Conservation (phyloP, 345 rosid species). For the Gossypium bickii region DNA sequence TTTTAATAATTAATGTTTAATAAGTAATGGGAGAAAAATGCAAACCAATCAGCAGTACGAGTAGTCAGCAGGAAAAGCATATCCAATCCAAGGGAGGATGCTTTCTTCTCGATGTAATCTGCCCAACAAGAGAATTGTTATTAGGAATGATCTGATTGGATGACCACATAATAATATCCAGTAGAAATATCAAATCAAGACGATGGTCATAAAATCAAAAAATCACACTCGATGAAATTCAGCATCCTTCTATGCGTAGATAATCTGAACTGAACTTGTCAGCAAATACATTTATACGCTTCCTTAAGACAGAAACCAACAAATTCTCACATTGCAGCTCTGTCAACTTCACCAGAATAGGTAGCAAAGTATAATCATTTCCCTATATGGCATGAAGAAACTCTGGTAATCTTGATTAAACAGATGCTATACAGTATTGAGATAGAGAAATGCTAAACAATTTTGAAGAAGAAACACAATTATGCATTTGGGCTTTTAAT, state of each 20-base stretch:
- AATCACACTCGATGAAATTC: background rate
- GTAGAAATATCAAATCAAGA: background rate
- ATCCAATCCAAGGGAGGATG: slow-evolving; percentile 61
- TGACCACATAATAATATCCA: background rate
- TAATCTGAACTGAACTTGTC: background rate
- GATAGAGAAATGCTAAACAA: no score
- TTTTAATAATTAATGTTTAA: background rate
- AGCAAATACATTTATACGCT: background rate
- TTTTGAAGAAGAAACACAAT: no score
- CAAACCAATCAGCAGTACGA: slow-evolving; percentile 91
- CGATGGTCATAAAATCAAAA: background rate
- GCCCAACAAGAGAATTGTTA: slow-evolving; percentile 12
- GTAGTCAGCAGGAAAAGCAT: slow-evolving; percentile 81
- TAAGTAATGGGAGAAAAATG: background rate
- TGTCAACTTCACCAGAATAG: background rate
- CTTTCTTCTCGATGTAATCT: slow-evolving; percentile 92
- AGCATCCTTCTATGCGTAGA: background rate
- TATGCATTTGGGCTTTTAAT: no score
- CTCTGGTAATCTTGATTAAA: no score
- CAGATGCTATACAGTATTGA: no score
- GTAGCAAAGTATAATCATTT: background rate
- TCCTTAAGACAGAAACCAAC: background rate
- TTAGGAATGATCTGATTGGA: background rate
- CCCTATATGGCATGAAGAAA: background rate
- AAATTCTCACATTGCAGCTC: background rate